Conservation (phyloP, 192 early-diverging fungal genomes). For the Spinellus fusiger region DNA sequence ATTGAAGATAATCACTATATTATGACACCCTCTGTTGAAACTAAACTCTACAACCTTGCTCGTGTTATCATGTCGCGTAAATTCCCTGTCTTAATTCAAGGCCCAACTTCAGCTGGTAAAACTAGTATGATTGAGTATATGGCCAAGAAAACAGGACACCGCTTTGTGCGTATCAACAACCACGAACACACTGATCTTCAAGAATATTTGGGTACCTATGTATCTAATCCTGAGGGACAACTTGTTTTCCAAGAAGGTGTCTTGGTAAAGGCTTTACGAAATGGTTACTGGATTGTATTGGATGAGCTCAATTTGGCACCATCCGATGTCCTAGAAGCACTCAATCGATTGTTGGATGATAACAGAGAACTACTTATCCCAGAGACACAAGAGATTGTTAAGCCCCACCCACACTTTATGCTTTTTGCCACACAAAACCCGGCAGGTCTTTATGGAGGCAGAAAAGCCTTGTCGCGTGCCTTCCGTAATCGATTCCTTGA, state of each 20-base stretch:
- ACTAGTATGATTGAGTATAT: conserved; percentile 97
- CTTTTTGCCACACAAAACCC: conserved; percentile 99
- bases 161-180: conserved; percentile 97
- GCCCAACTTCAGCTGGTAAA: conserved; percentile 96
- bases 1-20: conserved; percentile 59
- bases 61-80: conserved; percentile 86
- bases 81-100: conserved; percentile 96
- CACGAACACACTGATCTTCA: conserved; percentile 99
- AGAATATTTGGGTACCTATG: conserved; percentile 94
- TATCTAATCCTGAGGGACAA: conserved; percentile 71
- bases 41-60: conserved; percentile 81
- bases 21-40: conserved; percentile 79
- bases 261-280: conserved; percentile 85
- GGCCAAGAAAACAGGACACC: conserved; percentile 85
- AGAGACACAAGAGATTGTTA: conserved; percentile 90
- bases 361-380: conserved; percentile 95
- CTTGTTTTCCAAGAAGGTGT: conserved; percentile 96
- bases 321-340: conserved; percentile 95
- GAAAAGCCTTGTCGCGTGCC: conserved; percentile 91
- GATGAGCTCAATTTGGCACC: conserved; percentile 99
- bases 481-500: conserved; percentile 98
- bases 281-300: conserved; percentile 97
- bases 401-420: conserved; percentile 94
- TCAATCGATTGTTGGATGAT: conserved; percentile 95
- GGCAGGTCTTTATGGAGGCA: conserved; percentile 94